Base-by-base conservation (phyloP, 2,329 filamentous ascomycete genomes). In the Penicillium sp. region DNA sequence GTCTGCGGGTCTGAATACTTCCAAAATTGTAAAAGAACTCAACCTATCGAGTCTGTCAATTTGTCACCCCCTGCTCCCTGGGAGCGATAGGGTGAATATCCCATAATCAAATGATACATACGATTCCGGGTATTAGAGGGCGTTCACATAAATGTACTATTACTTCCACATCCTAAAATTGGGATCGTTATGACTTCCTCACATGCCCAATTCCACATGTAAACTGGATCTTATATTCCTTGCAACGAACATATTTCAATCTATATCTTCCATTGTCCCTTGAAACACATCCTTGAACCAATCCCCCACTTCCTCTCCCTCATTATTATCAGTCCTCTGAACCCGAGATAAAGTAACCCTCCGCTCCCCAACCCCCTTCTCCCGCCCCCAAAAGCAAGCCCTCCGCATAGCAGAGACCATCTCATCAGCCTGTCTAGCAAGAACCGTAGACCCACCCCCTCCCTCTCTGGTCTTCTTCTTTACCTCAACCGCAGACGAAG, bases 311-410 rank as follows among this genome's bases (percentile, higher is more conserved):
- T 62, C 58, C 23, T 54, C 31, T 11, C n/a, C 57, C 15, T 5
- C 29, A 46, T 21, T 21, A 2, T 34, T 9, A 16, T 43, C 40
- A 13, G 8, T 11, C 9, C 50, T 29, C 19, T 6, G 21, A 15
- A 55, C 23, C 16, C n/a, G 40, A 8, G 51, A 51, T 16, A 65
- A 39, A 36, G 60, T 66, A n/a, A 77, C 76, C 34, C 67, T 70
- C 21, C 70, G 62, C 60, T 78, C 72, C 1, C 67, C 74, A 54
- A 74, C 68, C 0, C 74, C 72, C 45, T 71, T 75, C 58, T 76
- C 75, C 6, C 71, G 67, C 0, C 75, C 76, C 68, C 72, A 77
- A 57, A 79, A 78, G 61, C 77, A 79, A 4, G 76, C 76, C 31
- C 71, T 64, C 5, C 69, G 74, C 75, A 79, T 73, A 10, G 73